phyloP scores from a whole-genome alignment of 169 alveolate genomes.

The Plasmodium coatneyi region DNA sequence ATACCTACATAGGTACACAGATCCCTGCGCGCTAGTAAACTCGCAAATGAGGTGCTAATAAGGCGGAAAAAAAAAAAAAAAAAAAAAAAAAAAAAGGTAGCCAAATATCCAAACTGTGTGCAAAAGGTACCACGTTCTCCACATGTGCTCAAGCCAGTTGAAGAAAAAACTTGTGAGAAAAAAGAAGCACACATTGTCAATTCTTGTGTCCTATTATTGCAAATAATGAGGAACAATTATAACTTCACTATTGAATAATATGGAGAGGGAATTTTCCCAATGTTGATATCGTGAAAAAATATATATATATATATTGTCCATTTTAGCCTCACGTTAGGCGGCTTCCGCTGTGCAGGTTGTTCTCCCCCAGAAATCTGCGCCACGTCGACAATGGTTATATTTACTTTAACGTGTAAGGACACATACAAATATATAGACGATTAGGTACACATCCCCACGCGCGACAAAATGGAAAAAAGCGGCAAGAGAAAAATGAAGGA shows the following conservation, averaged over 20 bases:
- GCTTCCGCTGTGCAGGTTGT: not conserved
- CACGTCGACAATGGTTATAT: not conserved
- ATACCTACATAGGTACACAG: not conserved
- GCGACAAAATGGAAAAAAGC: constrained; percentile 32
- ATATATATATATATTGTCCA: not conserved
- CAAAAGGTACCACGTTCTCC: not conserved
- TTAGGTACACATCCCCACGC: not conserved
- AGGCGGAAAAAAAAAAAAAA: not conserved
- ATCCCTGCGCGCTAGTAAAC: not conserved
- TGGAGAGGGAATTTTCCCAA: not conserved
- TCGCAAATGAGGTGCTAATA: not conserved
- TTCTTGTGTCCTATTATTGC: not conserved
- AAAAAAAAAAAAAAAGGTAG: not conserved
- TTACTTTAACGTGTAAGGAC: not conserved
- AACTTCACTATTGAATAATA: not conserved
- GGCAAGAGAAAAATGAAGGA: constrained; percentile 41
- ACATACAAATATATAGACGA: not conserved
- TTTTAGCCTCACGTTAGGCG: not conserved
- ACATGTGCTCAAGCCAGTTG: not conserved
- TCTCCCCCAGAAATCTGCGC: not conserved
- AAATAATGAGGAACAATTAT: not conserved
- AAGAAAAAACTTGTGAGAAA: not conserved
- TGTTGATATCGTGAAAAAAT: not conserved
- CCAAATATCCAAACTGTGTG: not conserved
- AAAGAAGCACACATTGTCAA: not conserved